Evolutionary conservation across 331 rosid genomes (phyloP).

Genomic region (Quercus phellos): DNA sequence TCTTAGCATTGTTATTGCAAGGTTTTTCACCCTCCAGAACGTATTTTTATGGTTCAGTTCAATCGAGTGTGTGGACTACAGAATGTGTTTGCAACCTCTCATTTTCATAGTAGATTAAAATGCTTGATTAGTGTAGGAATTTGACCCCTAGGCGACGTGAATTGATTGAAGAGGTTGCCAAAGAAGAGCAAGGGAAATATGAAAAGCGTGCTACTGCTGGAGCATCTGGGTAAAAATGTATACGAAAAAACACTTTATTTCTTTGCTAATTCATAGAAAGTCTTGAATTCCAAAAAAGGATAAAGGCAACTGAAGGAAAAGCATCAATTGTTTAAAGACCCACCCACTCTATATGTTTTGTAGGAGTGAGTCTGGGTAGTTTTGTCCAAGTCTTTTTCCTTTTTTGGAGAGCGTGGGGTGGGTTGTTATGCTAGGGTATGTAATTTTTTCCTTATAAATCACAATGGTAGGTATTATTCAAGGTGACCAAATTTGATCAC

Average conservation of each 20-base stretch:
- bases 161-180: too few relatives aligned
- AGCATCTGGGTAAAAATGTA: not conserved
- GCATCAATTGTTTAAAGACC: too few relatives aligned
- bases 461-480: conserved; percentile 1
- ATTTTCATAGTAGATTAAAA: too few relatives aligned
- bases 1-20: not conserved
- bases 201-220: too few relatives aligned
- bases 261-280: not conserved
- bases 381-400: not conserved
- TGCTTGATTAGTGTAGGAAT: too few relatives aligned
- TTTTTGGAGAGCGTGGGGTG: too few relatives aligned
- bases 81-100: too few relatives aligned
- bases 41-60: not conserved
- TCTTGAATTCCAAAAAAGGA: not conserved
- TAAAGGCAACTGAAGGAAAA: too few relatives aligned
- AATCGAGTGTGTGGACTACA: too few relatives aligned
- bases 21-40: not conserved
- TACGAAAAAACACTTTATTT: not conserved
- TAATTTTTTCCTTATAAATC: conserved; percentile 16
- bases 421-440: conserved; percentile 5
- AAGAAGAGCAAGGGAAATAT: too few relatives aligned
- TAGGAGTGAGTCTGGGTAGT: conserved; percentile 34
- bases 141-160: too few relatives aligned
- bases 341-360: conserved; percentile 34
- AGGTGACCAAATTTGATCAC: conserved; percentile 8